Evolutionary conservation across 805 yeast genomes (phyloP), one percentile per base, ranked within the genome.

Genomic region (Yarrowia sp.): DNA sequence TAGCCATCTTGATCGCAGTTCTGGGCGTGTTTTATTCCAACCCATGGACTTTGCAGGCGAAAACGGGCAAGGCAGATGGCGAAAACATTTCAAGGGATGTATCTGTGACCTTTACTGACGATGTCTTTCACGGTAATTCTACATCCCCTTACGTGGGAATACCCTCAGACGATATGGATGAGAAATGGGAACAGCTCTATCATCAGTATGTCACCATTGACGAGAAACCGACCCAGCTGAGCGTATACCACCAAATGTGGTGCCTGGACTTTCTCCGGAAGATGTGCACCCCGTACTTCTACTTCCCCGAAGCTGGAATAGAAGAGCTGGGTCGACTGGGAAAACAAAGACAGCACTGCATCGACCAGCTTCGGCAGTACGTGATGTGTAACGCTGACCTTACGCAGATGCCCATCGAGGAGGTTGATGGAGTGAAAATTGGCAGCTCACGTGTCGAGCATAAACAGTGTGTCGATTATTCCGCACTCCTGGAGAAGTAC

Each of bases 231-330:
- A 39, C 60, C 9, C 60, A 53, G 36, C 36, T 53, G 5, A 53
- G 60, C 9, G 60, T 53, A 2, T 53, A 53, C 36, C 60, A 53
- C 36, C 60, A 53, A 24, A 39, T 53, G 60, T 53, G 60, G 60
- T 53, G 60, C 14, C 60, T 53, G 5, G 60, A 53, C 36, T 53
- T 53, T 7, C 34, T 53, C 19, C 33, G 60, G 15, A 53, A 53
- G 36, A 53, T 53, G 60, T 38, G 20, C 44, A 53, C 60, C 14
- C 60, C 60, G 2, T 39, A 53, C 44, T 53, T 15, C 14, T 53
- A 53, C 36, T 53, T 38, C 42, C 60, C 60, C 8, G 60, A 39
- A 9, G 46, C 60, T 7, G 60, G 44, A 20, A 38, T 53, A 5
- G 60, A 53, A 14, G 60, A 39, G 9, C 46, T 53, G 17, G 60